Conservation (phyloP, 441 rosid genomes). For the Pelargonium cotyledonis region DNA sequence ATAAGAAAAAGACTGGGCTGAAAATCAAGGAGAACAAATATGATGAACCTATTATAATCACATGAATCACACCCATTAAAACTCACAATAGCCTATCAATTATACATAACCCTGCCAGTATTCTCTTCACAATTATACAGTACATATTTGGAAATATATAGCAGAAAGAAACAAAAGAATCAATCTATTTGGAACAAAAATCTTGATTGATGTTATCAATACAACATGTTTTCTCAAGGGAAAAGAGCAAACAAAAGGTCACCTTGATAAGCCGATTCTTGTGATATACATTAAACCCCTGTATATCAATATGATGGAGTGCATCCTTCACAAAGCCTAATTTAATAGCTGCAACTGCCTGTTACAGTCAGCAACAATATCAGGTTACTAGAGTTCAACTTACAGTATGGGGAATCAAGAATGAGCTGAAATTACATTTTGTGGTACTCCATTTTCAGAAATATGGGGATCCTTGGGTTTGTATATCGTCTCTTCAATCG, state of each 20-base stretch:
- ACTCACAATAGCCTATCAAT: too few species aligned
- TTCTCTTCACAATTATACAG: too few species aligned
- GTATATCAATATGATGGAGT: conserved; percentile 76
- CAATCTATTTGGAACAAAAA: background rate
- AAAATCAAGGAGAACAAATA: background rate
- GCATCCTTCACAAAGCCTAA: conserved; percentile 98
- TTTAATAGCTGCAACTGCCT: conserved; percentile 66
- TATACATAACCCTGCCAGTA: too few species aligned
- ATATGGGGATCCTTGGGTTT: conserved; percentile 45
- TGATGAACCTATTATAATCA: too few species aligned
- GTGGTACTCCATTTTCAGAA: background rate
- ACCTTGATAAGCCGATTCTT: conserved; percentile 92
- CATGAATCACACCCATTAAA: too few species aligned
- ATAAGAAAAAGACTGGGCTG: background rate
- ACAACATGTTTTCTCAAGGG: background rate
- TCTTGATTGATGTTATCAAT: background rate
- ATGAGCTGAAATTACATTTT: background rate
- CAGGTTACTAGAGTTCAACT: background rate
- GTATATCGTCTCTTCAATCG: conserved; percentile 50
- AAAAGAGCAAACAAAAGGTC: background rate
- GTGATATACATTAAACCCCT: conserved; percentile 94
- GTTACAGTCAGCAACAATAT: conserved; percentile 1
- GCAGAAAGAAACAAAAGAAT: too few species aligned
- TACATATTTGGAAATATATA: too few species aligned
- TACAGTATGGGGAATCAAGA: background rate